Conservation (phyloP, 441 rosid genomes). For the Jatropha multifida region DNA sequence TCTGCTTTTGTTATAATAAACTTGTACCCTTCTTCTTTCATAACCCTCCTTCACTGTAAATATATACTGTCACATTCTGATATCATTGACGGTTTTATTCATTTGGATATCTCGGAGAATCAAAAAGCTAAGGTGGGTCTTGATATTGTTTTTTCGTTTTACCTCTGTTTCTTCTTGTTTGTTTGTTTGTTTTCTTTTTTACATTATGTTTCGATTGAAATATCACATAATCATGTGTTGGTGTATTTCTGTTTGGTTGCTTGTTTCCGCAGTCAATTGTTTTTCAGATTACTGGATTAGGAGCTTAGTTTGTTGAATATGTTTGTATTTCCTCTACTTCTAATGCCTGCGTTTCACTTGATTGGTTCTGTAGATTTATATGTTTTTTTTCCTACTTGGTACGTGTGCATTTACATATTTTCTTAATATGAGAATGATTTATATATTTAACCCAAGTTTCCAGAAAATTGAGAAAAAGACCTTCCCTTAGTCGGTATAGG, state of each 20-base stretch:
- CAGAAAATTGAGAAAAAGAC: too few relatives aligned
- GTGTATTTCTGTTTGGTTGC: not conserved
- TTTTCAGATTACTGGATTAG: not conserved
- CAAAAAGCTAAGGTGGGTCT: slow-evolving; percentile 26
- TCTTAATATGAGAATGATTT: too few relatives aligned
- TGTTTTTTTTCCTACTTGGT: not conserved
- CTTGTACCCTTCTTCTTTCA: not conserved
- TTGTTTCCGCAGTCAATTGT: not conserved
- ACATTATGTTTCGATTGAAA: not conserved
- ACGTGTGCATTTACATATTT: too few relatives aligned
- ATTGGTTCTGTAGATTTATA: not conserved
- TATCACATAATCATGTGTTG: not conserved
- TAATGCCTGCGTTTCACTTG: not conserved
- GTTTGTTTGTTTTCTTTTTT: not conserved
- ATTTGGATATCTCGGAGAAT: slow-evolving; percentile 12
- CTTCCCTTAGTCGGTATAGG: too few relatives aligned
- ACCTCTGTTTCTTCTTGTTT: not conserved
- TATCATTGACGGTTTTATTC: slow-evolving; percentile 3
- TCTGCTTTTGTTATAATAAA: not conserved
- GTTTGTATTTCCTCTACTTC: not conserved
- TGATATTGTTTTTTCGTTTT: not conserved
- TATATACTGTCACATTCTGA: slow-evolving; percentile 10
- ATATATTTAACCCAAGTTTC: too few relatives aligned
- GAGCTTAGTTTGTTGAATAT: not conserved
- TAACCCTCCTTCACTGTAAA: not conserved